Base-by-base conservation (phyloP, 345 rosid species). In the Populus deltoides region DNA sequence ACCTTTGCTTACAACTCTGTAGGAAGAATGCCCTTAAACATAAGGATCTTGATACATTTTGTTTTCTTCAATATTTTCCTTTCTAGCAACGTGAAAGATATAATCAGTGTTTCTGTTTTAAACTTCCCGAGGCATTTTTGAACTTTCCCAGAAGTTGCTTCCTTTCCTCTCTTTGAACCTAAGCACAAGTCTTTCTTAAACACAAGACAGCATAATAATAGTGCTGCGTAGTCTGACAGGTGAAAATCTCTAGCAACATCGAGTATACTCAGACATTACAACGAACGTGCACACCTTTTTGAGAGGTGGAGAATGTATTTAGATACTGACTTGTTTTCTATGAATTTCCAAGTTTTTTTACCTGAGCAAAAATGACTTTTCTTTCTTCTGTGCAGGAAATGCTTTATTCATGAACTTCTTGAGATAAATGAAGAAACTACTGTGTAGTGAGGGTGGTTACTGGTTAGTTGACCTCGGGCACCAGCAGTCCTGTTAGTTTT, bases 371-470 rank as follows among this genome's bases (percentile, higher is more conserved):
- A 16, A 57, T 62, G 51, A 17, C 22, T 43, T 61, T 63, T 33
- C 29, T 7, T 43, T 70, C 29, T 31, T 77, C 18, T 29, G 24
- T 61, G 82, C 18, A 80, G 78, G 78, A 25, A 80, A 57, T 71
- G 39, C 69, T 17, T 38, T 53, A n/a, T 43, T 24, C 39, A 5
- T 61, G 71, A 33, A 66, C 24, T 38, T 68, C 53, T 4, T 59
- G 53, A 74, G 49, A 75, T 75, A 68, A 75, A 33, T 47, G 78
- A 70, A 79, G 81, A 20, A 61, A 49, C 75, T 59, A 63, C 66
- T 6, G 66, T 45, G 68, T 27, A 49, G 20, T 33, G n/a, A 49
- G 9, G 45, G 67, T 33, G 36, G 36, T 33, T 33, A 6, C 36
- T 25, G 67, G 67, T 71, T 70, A 12, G 62, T 63, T 33, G 69